Base-by-base conservation (phyloP, 1,284 basidiomycete genomes). In the Takashimella tepidaria region DNA sequence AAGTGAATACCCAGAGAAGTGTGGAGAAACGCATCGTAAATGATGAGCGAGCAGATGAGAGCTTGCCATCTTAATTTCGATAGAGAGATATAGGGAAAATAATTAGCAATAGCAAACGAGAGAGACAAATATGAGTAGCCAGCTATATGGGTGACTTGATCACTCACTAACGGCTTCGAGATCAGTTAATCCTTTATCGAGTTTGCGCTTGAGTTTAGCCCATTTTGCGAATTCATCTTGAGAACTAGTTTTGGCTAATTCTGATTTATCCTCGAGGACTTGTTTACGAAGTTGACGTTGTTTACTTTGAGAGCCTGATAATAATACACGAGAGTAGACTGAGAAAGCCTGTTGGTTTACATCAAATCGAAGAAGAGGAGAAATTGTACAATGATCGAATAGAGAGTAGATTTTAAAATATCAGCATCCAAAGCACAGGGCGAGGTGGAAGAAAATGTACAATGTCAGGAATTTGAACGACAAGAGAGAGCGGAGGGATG, bases 211-310 rank as follows among this genome's bases (percentile, higher is more conserved):
- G 65, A 98, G 77, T 78, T 92, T 95, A 44, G 95, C 95, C 96
- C 96, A 98, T 77, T 92, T 98, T 16, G 93, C 89, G 73, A 99
- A 98, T 71, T 98, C 88, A 70, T 98, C 95, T 72, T 98, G 95
- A 12, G 91, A 89, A 64, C 88, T 92, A 25, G 93, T 98, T 67
- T 86, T 84, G 55, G 87, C 76, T 8, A 98, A 82, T 71, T 97
- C 89, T 40, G 88, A 83, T 77, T 95, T 93, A 49, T 84, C 86
- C 26, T 79, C 73, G 41, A 95, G 78, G 22, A 96, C 83, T 57
- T 88, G 85, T 21, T 81, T 78, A 73, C 91, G 90, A 58, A 96
- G 83, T 50, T 79, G 72, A 24, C 80, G 79, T 69, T 90, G 87
- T 59, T 80, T 78, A 31, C 79, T 65, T 21, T 81, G 78, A 21